phyloP scores from a whole-genome alignment of 2,329 filamentous ascomycete genomes.

The Colletotrichum incanum region DNA sequence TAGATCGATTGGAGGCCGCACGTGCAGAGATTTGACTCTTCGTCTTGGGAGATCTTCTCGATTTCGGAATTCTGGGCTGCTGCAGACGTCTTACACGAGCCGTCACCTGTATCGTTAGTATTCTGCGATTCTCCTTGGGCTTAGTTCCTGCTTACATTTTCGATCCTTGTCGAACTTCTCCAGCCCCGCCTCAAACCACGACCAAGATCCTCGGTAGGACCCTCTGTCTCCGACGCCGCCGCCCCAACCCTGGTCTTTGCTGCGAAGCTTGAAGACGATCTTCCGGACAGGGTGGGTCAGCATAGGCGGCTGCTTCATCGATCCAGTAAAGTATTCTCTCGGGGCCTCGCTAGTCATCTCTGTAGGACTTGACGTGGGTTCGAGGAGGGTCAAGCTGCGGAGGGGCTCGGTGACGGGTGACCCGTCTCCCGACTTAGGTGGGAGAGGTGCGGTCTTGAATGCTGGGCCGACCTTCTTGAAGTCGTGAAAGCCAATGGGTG shows the following conservation, averaged over 20 bases:
- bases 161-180: slow-evolving; percentile 66
- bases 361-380: slow-evolving; percentile 13
- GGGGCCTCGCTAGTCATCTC: slow-evolving; percentile 19
- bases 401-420: slow-evolving; percentile 25
- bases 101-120: slow-evolving; percentile 25
- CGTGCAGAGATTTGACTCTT: slow-evolving; percentile 47
- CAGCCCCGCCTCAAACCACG: slow-evolving; percentile 76
- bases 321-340: slow-evolving; percentile 52
- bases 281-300: slow-evolving; percentile 70
- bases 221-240: slow-evolving; percentile 50
- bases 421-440: slow-evolving; percentile 24
- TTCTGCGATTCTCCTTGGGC: fast-evolving
- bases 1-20: slow-evolving; percentile 56
- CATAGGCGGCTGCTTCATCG: slow-evolving; percentile 47
- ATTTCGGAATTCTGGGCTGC: not conserved
- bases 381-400: slow-evolving; percentile 23
- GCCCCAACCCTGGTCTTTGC: slow-evolving; percentile 73
- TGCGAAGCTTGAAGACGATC: slow-evolving; percentile 72
- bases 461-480: slow-evolving; percentile 30
- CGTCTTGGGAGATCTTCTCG: not conserved
- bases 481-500: slow-evolving; percentile 54
- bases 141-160: slow-evolving; percentile 44
- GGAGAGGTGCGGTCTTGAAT: slow-evolving; percentile 35
- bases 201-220: slow-evolving; percentile 66
- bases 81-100: slow-evolving; percentile 22